Evolutionary conservation across 2,329 filamentous ascomycete genomes (phyloP), one percentile per base, ranked within the genome.

Genomic region (Colletotrichum godetiae): DNA sequence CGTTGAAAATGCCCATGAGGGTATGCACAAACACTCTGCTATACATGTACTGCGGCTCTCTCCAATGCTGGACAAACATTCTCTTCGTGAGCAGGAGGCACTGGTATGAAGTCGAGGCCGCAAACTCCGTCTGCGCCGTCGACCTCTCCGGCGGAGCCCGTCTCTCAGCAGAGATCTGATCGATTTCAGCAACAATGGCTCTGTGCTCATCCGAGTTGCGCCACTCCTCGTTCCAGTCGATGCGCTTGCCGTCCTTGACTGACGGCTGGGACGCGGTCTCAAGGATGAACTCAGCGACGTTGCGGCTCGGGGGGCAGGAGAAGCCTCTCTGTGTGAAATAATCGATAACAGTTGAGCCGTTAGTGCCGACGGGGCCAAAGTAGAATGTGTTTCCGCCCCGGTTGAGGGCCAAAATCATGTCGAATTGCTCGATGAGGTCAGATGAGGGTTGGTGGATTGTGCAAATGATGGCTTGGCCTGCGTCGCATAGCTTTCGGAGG

Each of bases 191-290:
- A 6, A 91, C 81, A 22, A 94, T 84, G 1, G 82, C 80, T 42
- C 86, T 84, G 73, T 90, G 89, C 78, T 95, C 87, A 12, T 89
- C 83, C 0, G 92, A 94, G 57, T 88, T 88, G 31, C 85, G 83
- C 93, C 94, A 95, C 78, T 94, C 92, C 46, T 94, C 88, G 78
- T 93, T 92, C 93, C 93, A 95, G 78, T 95, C 88, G 56, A 94
- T 75, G 66, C 81, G 82, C 24, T 79, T 82, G 6, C 81, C 82
- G 24, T 84, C 81, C 24, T 78, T 79, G 52, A 72, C 78, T 37
- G 81, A 80, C 7, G 82, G 81, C 4, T 79, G 76, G 1, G 84
- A 82, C 1, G 84, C 82, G 6, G 85, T 85, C 77, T 88, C 85
- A 0, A 88, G 80, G 46, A 88, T 83, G 73, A 87, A 87, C 76